Conservation (phyloP, 139 green algal species). For the Closterium sp. region DNA sequence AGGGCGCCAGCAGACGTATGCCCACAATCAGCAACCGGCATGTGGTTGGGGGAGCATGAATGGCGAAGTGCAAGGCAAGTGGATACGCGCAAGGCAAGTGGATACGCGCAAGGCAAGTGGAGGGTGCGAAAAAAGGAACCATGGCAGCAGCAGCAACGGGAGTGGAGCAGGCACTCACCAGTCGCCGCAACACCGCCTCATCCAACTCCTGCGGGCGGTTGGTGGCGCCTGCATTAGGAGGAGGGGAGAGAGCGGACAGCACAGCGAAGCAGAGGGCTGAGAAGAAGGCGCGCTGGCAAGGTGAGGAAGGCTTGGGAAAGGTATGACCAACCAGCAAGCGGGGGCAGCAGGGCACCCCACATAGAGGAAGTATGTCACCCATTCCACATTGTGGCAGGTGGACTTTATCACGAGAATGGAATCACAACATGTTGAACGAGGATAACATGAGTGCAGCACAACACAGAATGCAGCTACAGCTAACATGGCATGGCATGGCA, state of each 20-base stretch:
- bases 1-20: background rate
- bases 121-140: background rate
- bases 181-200: constrained; percentile 85
- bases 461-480: background rate
- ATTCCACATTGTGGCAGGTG: too few species aligned
- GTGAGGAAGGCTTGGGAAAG: background rate
- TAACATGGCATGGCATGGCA: background rate
- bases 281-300: background rate
- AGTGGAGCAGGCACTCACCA: constrained; percentile 58
- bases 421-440: background rate
- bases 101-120: background rate
- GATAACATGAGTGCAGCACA: background rate
- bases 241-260: background rate
- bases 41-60: background rate
- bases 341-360: too few species aligned
- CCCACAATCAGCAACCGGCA: background rate
- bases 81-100: background rate
- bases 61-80: background rate
- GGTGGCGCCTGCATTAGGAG: constrained; percentile 73
- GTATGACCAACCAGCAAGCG: background rate
- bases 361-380: too few species aligned
- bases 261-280: background rate
- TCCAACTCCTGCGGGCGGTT: constrained; percentile 97
- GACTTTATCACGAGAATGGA: background rate
- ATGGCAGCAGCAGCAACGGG: background rate